A percentile compares a stretch with the other conserved stretches of the same genome.
Conservation (phyloP, 2,329 filamentous ascomycete species). For the Thelonectria olida region DNA sequence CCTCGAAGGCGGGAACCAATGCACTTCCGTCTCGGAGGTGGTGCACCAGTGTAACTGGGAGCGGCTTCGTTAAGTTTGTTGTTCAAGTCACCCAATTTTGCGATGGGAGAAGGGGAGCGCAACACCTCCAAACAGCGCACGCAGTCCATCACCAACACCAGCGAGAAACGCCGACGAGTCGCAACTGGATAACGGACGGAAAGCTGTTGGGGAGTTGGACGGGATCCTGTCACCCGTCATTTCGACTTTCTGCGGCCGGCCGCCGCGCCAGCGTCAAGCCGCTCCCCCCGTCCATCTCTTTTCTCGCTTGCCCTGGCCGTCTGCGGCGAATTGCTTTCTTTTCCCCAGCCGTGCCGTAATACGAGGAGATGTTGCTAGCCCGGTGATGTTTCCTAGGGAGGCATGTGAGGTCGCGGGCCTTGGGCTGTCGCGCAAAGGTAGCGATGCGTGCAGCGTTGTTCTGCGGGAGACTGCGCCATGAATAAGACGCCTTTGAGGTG, state of each 20-base stretch:
- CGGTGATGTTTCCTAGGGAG: slow-evolving; percentile 17
- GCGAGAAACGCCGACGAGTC: not conserved
- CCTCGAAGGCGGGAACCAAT: slow-evolving; percentile 23
- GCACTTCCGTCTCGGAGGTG: slow-evolving; percentile 15
- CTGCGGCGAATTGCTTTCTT: slow-evolving; percentile 38
- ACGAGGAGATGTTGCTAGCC: slow-evolving; percentile 20
- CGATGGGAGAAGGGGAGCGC: slow-evolving; percentile 1
- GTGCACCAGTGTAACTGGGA: slow-evolving; percentile 5
- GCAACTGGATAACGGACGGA: slow-evolving; percentile 10
- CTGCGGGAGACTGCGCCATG: slow-evolving; percentile 29
- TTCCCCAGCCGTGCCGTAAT: slow-evolving; percentile 28
- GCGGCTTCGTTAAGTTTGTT: no score
- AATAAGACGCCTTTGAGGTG: not conserved
- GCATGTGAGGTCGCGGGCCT: slow-evolving; percentile 2
- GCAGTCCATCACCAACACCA: slow-evolving; percentile 4
- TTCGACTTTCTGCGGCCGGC: slow-evolving; percentile 26
- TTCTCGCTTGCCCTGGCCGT: slow-evolving; percentile 37
- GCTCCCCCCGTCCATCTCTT: slow-evolving; percentile 5
- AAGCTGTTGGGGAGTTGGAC: slow-evolving; percentile 20
- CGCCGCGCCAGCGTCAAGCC: slow-evolving; percentile 30
- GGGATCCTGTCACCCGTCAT: slow-evolving; percentile 22
- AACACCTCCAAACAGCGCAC: slow-evolving; percentile 12
- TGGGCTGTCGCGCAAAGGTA: slow-evolving; percentile 14
- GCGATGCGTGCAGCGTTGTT: slow-evolving; percentile 32
- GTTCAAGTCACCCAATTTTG: not conserved